Conservation (phyloP, 1,284 basidiomycete species). For the Moesziomyces globuligerus region DNA sequence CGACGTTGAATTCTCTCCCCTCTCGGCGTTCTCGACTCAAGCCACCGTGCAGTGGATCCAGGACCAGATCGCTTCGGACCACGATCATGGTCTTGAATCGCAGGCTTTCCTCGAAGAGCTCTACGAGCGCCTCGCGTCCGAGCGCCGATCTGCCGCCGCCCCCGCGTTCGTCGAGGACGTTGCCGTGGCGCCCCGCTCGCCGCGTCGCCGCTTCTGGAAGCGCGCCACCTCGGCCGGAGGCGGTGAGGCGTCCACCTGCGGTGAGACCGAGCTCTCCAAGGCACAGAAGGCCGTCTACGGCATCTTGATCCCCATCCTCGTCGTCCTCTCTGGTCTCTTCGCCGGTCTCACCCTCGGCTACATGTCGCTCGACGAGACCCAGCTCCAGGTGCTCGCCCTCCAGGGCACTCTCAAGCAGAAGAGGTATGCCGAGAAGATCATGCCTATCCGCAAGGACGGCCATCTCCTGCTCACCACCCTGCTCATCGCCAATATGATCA, state of each 20-base stretch:
- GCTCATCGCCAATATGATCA: constrained; percentile 67
- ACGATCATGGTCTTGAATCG: constrained; percentile 2
- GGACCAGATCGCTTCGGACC: not conserved
- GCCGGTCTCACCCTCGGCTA: constrained; percentile 85
- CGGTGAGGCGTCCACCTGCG: constrained; percentile 7
- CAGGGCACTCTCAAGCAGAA: constrained; percentile 85
- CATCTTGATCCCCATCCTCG: constrained; percentile 72
- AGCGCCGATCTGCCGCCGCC: constrained; percentile 15
- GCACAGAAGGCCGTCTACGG: constrained; percentile 55
- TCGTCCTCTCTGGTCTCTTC: constrained; percentile 73
- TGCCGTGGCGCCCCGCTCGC: constrained; percentile 1
- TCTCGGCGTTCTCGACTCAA: not conserved
- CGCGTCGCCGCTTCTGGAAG: constrained; percentile 33
- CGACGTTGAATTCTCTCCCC: constrained; percentile 2
- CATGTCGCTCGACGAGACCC: constrained; percentile 92
- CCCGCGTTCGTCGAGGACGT: not conserved
- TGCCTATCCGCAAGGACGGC: constrained; percentile 78
- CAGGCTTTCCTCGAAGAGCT: constrained; percentile 33
- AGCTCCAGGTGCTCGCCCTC: constrained; percentile 84
- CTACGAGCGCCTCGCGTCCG: constrained; percentile 24
- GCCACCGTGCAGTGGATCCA: constrained; percentile 30
- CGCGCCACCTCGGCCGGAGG: constrained; percentile 14
- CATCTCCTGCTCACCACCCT: constrained; percentile 65
- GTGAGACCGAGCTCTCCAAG: constrained; percentile 24
- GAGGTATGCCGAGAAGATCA: constrained; percentile 82